Percentiles rank a stretch among this genome's conserved stretches.
Conservation (phyloP, 441 rosid species). For the Metrosideros polymorpha region DNA sequence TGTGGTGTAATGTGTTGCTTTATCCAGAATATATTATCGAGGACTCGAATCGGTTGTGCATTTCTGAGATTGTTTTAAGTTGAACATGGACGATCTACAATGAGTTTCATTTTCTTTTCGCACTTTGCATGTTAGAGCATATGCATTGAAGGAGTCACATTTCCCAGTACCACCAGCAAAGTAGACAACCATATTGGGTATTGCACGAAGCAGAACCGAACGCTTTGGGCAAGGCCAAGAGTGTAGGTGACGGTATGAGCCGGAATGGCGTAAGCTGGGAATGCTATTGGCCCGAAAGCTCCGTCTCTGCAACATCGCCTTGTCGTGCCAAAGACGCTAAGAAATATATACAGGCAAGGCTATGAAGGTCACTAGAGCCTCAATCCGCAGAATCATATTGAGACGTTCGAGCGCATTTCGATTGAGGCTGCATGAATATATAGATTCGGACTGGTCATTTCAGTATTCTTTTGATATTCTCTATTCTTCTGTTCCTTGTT, state of each 20-base stretch:
- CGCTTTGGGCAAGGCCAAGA: too few species aligned
- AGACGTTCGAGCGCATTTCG: accelerated
- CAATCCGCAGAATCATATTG: too few species aligned
- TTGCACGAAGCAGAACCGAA: too few species aligned
- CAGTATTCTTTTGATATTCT: not conserved
- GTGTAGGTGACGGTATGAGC: too few species aligned
- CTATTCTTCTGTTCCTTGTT: too few species aligned
- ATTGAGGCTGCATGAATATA: not conserved
- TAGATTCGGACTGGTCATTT: not conserved
- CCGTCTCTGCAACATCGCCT: not conserved
- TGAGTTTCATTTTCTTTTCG: not conserved
- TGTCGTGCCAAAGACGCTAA: not conserved
- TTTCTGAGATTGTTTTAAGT: not conserved
- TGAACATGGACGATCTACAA: not conserved
- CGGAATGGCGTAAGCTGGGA: not conserved
- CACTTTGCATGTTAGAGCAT: not conserved
- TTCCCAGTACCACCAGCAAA: too few species aligned
- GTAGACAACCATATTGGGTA: too few species aligned
- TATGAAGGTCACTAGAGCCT: not conserved
- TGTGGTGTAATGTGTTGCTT: too few species aligned
- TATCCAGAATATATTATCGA: not conserved
- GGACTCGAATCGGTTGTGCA: not conserved
- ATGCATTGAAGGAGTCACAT: too few species aligned
- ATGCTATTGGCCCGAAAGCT: not conserved
- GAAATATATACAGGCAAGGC: not conserved